phyloP scores from a whole-genome alignment of 495 filamentous ascomycete genomes.

The Penicillium simplicissimum region DNA sequence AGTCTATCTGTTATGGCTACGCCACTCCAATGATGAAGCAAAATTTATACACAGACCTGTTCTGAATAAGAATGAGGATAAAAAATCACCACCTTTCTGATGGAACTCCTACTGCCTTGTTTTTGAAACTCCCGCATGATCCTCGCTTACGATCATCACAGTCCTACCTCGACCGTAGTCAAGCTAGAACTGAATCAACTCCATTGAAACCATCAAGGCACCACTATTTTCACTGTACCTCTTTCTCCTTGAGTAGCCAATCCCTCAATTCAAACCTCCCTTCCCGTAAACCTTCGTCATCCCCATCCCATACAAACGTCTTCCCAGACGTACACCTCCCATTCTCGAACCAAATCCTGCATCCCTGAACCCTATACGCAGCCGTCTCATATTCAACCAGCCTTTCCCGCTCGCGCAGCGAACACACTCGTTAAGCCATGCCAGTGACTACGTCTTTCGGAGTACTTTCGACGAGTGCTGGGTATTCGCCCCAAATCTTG shows the following conservation, averaged over 20 bases:
- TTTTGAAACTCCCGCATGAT: not conserved
- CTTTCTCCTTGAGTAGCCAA: conserved; percentile 1
- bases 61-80: conserved; percentile 52
- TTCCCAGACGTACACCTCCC: not conserved
- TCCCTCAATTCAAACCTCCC: not conserved
- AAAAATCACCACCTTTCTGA: conserved; percentile 51
- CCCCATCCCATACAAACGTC: conserved; percentile 1
- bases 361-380: not conserved
- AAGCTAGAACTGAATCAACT: not conserved
- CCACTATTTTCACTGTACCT: not conserved
- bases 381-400: not conserved
- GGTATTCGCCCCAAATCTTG: not conserved
- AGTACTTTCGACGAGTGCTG: not conserved
- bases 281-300: not conserved
- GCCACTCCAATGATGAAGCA: conserved; percentile 49
- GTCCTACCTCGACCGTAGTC: not conserved
- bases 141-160: conserved; percentile 8
- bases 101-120: conserved; percentile 8
- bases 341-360: not conserved
- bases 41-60: conserved; percentile 57
- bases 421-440: not conserved
- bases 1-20: not conserved
- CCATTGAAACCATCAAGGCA: not conserved
- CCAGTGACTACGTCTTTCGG: not conserved
- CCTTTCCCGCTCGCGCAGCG: not conserved